phyloP scores from a whole-genome alignment of 2,329 filamentous ascomycete species.

The Boeremia exigua region DNA sequence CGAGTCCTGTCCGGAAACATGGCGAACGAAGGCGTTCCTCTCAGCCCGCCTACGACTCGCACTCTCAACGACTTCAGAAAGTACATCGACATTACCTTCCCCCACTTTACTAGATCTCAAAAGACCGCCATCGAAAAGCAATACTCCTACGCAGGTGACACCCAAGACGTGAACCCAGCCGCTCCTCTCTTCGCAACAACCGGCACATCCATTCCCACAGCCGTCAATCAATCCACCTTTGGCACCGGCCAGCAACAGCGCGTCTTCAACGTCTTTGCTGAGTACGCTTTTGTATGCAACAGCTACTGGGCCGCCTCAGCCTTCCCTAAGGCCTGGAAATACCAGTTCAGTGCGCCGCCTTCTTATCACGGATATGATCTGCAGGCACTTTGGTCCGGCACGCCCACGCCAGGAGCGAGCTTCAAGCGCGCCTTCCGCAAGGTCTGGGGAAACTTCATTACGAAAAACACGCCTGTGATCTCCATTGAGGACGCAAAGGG shows the following conservation, averaged over 20 bases:
- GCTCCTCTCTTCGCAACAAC: slow-evolving; percentile 35
- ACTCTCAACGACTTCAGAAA: slow-evolving; percentile 38
- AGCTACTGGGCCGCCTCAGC: slow-evolving; percentile 50
- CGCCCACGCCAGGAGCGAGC: slow-evolving; percentile 27
- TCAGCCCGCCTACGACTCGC: slow-evolving; percentile 37
- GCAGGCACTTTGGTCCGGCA: slow-evolving; percentile 38
- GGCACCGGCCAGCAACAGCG: slow-evolving; percentile 45
- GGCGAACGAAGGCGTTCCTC: slow-evolving; percentile 50
- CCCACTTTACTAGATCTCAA: slow-evolving; percentile 44
- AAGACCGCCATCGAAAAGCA: slow-evolving; percentile 33
- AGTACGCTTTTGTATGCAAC: slow-evolving; percentile 53
- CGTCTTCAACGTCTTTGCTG: slow-evolving; percentile 53
- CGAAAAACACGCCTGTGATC: slow-evolving; percentile 34
- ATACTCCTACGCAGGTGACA: slow-evolving; percentile 40
- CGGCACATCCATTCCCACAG: slow-evolving; percentile 29
- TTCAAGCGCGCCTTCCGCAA: slow-evolving; percentile 44
- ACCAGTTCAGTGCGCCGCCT: slow-evolving; percentile 39
- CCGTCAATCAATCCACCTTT: slow-evolving; percentile 39
- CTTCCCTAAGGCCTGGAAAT: slow-evolving; percentile 42
- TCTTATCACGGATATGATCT: slow-evolving; percentile 44
- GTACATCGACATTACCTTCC: slow-evolving; percentile 40
- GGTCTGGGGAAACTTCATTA: slow-evolving; percentile 44
- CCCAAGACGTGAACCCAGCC: slow-evolving; percentile 25
- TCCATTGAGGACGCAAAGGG: slow-evolving; percentile 36
- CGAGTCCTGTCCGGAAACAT: slow-evolving; percentile 43